Base-by-base conservation (phyloP, 2,329 filamentous ascomycete species). In the Diaporthe humulicola region DNA sequence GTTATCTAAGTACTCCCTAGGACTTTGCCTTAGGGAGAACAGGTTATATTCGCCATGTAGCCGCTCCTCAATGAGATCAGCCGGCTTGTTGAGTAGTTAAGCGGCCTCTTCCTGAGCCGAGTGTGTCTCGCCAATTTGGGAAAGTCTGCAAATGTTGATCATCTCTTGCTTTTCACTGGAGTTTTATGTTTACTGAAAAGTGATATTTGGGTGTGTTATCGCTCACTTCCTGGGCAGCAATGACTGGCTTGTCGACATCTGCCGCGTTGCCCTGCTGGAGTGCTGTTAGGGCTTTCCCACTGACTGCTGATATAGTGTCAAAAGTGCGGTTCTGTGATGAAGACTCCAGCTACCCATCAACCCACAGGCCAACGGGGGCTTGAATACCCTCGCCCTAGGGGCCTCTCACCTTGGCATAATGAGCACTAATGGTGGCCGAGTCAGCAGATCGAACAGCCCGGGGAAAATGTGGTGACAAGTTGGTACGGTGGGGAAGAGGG, bases 231-330 rank as follows among this genome's bases (percentile, higher is more conserved):
- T 57, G 54, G 9, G 54, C 54, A 36, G 54, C 54, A 36, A 22
- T 36, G 17, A 57, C 54, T 36, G 54, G 28, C 30, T 57, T 57
- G 54, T 36, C 30, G 28, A 36, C 30, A 57, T 57, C 54, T 19
- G 19, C 54, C 17, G 33, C 54, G 5, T 30, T 57, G 30, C 54
- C 54, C 30, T 57, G 28, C 28, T 57, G 54, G 8, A 57, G 54
- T 22, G 54, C 36, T 6, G 54, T 10, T 33, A 57, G 30, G 30
- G 54, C 2, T 22, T 57, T 57, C 19, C 54, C 54, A 36, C 19
- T 57, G 54, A 57, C 54, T 57, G 54, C 54, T 33, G 54, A 57
- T 36, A 36, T 57, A 22, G 30, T 57, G 28, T 57, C 54, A 57
- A 57, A 57, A 6, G 54, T 36, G 9, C 30, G 54, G 30, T 36